Evolutionary conservation across 1,139 yeast species (phyloP), one percentile per base, ranked within the genome.

Genomic region (Groenewaldozyma auringiensis): DNA sequence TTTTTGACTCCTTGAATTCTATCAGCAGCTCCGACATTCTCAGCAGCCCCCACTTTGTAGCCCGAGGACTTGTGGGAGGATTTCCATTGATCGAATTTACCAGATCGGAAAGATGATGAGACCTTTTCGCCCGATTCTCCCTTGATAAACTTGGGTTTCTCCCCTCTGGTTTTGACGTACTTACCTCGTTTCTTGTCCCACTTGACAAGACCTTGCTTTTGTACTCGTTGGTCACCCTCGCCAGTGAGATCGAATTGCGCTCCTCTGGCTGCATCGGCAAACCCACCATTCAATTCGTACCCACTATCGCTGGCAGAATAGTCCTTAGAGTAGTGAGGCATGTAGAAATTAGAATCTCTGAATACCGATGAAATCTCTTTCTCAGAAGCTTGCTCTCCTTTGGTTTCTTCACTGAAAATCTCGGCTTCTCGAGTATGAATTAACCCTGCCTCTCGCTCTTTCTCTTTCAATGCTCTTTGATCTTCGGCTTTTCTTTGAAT

Each of bases 121-220:
- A 94, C 80, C 64, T 78, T 79, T 58, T 85, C 89, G 6, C 99
- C 99, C 64, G 87, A 82, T 64, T 94, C 99, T 53, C 97, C 95
- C 53, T 88, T 83, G 58, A 94, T 92, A 64, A 75, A 92, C 67
- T 86, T 89, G 41, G 57, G 57, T 20, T 58, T 58, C 63, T 82
- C 79, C 48, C 94, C 85, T 57, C 78, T 81, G 17, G 86, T 74
- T 61, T 88, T 87, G 61, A 89, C 76, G 64, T 86, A 92, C 56
- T 88, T 88, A 57, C 95, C 94, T 11, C 29, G 29, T 65, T 86
- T 83, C 76, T 88, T 88, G 66, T 79, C 84, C 68, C 92, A 97
- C 98, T 98, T 94, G 63, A 78, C 76, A 76, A 82, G 82, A 41
- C 83, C 79, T 54, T 85, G 92, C 36, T 78, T 75, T 57, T 77